These are phyloP conservation scores for Eucalyptus tenuipes DNA, from an alignment of 345 rosid species.

Conservation along the genomic window DNA sequence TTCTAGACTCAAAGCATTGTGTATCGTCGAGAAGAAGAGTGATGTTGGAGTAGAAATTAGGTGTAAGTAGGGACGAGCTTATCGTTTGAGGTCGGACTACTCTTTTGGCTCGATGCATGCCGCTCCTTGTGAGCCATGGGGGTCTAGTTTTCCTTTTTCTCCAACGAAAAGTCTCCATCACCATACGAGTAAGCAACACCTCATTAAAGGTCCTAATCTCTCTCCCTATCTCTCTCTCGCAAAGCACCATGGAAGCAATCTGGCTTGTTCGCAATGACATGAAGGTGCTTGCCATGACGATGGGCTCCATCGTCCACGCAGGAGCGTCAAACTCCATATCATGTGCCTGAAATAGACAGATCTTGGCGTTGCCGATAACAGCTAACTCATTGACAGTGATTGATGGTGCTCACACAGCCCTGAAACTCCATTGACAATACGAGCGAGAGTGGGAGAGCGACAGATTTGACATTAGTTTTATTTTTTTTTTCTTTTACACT, in stretches of 20 bases:
- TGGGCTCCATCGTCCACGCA: not conserved
- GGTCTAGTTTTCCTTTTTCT: not conserved
- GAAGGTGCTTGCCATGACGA: not conserved
- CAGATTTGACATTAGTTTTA: not conserved
- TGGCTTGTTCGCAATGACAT: not conserved
- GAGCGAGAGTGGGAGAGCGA: not conserved
- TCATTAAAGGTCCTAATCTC: not conserved
- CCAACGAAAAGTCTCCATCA: not conserved
- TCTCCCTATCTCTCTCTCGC: not conserved
- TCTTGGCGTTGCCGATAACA: not conserved
- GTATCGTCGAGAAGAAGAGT: not conserved
- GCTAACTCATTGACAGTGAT: not conserved
- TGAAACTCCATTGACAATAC: not conserved
- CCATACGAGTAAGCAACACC: not conserved
- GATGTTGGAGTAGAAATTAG: not conserved
- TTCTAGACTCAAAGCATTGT: not conserved
- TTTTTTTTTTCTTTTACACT: not conserved
- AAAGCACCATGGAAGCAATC: not conserved
- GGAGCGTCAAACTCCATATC: not conserved
- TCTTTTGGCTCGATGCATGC: not conserved
- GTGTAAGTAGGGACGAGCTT: not conserved
- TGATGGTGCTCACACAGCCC: not conserved
- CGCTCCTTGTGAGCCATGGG: not conserved
- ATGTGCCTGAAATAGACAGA: not conserved
- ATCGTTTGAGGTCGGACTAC: not conserved